Evolutionary conservation across 2,329 filamentous ascomycete genomes (phyloP), one percentile per base, ranked within the genome.

Genomic region (Epichloe coenophiala): DNA sequence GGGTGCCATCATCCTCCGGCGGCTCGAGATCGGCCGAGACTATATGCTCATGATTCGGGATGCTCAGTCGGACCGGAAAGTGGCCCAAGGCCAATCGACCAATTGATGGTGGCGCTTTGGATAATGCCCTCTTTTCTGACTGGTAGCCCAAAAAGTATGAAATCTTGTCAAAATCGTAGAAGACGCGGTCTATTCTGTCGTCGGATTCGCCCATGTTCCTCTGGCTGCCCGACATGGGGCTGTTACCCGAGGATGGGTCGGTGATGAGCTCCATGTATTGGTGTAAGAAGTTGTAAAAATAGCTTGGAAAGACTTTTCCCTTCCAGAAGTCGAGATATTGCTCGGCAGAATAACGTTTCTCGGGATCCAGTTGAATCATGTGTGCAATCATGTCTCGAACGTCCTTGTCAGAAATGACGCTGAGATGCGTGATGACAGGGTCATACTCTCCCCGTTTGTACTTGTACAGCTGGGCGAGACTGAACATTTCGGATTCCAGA

Each of bases 181-280:
- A 97, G 1, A 98, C 84, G 42, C 89, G 81, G 60, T 97, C 88
- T 60, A 98, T 97, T 41, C 93, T 81, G 57, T 96, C 89, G 65
- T 98, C 93, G 1, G 89, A 83, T 65, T 96, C 89, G 53, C 86
- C 86, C 48, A 90, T 73, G 60, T 90, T 94, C 56, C 78, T 81
- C 37, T 60, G 56, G 11, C 80, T 75, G 1, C 84, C 79, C 9
- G 84, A 83, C 41, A 88, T 76, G 11, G 83, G 78, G 48, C 78
- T 82, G 56, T 85, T 83, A 1, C 88, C 88, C 1, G 88, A 87
- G 0, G 85, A 87, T 0, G 90, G 86, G 63, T 97, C 89, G 4
- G 93, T 97, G 55, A 98, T 87, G 50, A 95, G 78, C 58, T 88
- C 87, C 88, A 98, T 96, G 63, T 98, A 95, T 60, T 96, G 90